Base-by-base conservation (phyloP, 23 red algal species). In the Gracilaria gracilis region DNA sequence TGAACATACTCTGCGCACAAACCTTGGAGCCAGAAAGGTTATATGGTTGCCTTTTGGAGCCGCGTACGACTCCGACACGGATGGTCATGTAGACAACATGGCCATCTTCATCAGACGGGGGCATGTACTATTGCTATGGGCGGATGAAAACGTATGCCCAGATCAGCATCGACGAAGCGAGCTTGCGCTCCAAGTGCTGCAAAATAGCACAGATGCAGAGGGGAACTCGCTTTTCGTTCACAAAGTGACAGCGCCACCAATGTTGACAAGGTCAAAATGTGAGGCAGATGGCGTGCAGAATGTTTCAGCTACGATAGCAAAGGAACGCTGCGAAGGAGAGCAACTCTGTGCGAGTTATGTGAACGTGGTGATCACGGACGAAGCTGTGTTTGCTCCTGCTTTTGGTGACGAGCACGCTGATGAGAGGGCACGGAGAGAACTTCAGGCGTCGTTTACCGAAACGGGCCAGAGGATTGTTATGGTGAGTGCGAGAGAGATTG, bases 71-170 rank as follows among this genome's bases (percentile, higher is more conserved):
- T 51, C 53, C 42, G 94, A 96, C 64, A 87, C 81, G 32, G 81
- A 91, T 59, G 94, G 94, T 19, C 94, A 96, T 71, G 94, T 96
- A 14, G 94, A 96, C 53, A 96, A 96, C 79, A 83, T 96, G 94
- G 80, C 69, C 49, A 65, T 81, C 17, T 96, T 96, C 78, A 70
- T 93, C 38, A 38, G 57, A 28, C 37, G 50, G 25, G 88, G 84
- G 9, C 69, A 66, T 34, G 94, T 96, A 23, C 86, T 83, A 23
- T 49, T 96, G 44, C 74, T 91, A 23, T 93, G 88, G 88, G 90
- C 87, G 0, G 87, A 81, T 21, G 51, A 73, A 23, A 29, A 42
- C 20, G 16, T 23, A 12, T 73, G 35, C 38, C 67, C 74, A 42
- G 86, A 91, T 37, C 49, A 88, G 23, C 73, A 61, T 17, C 66